Evolutionary conservation across 257 asterid species (phyloP).

Genomic region (Nicotiana noctiflora): DNA sequence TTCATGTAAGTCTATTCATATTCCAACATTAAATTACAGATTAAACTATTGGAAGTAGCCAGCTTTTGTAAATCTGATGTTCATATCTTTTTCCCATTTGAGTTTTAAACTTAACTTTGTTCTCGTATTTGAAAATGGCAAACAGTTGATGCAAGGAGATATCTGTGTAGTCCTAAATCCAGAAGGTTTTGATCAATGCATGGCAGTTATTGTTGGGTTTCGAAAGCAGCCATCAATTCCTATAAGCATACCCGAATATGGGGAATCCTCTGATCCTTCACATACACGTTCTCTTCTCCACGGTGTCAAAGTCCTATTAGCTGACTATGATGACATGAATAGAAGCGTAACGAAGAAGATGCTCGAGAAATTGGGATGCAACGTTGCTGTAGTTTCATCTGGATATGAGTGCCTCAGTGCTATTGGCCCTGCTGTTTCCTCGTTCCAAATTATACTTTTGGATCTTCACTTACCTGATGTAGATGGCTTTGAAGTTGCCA

Average conservation of each 20-base stretch:
- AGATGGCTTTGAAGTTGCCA: conserved; percentile 73
- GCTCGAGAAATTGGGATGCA: conserved; percentile 84
- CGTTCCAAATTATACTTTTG: conserved; percentile 50
- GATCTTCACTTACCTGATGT: conserved; percentile 81
- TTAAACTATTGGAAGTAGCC: neutral
- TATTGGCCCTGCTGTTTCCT: conserved; percentile 41
- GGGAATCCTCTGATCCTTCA: conserved; percentile 40
- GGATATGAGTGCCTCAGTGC: conserved; percentile 71
- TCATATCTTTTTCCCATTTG: neutral
- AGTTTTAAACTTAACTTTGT: neutral
- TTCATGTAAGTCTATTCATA: conserved; percentile 49
- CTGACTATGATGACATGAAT: conserved; percentile 64
- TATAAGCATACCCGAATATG: conserved; percentile 40
- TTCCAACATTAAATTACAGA: neutral
- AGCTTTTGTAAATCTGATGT: neutral
- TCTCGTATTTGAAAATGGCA: neutral
- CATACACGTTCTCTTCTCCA: conserved; percentile 48
- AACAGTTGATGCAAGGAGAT: conserved; percentile 98
- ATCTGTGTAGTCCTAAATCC: conserved; percentile 58
- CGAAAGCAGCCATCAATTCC: conserved; percentile 44
- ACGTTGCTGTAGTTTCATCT: conserved; percentile 59
- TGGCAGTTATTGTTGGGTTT: conserved; percentile 73
- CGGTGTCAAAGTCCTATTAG: conserved; percentile 73
- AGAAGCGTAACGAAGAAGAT: conserved; percentile 68
- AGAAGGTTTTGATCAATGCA: conserved; percentile 65